Conservation (phyloP, 2,329 filamentous ascomycete genomes). For the Aureobasidium vineae region DNA sequence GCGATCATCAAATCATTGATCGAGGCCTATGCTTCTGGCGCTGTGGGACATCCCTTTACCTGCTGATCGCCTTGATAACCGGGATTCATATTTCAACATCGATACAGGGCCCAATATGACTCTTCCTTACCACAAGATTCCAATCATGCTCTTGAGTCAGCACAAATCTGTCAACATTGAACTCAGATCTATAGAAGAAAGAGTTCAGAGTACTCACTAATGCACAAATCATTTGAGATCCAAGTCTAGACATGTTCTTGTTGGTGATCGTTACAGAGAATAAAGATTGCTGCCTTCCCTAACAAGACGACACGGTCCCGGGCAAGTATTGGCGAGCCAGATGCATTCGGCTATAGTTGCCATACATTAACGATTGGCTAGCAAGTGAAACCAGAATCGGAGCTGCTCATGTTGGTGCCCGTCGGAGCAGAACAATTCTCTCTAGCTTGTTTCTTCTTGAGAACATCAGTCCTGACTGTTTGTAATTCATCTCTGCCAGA, state of each 20-base stretch:
- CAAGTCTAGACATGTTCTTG: not conserved
- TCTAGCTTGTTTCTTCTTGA: conserved; percentile 22
- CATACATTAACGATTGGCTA: conserved; percentile 10
- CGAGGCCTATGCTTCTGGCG: conserved; percentile 38
- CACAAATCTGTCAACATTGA: not conserved
- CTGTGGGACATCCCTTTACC: conserved; percentile 35
- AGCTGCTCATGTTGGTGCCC: conserved; percentile 17
- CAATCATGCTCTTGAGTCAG: not conserved
- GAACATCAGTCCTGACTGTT: conserved; percentile 4
- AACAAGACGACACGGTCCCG: not conserved
- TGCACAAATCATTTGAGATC: not conserved
- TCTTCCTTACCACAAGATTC: not conserved
- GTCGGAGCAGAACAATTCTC: conserved; percentile 12
- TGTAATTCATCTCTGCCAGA: conserved; percentile 8
- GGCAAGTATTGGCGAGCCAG: not conserved
- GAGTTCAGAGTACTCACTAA: too few relatives aligned
- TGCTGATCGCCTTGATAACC: conserved; percentile 25
- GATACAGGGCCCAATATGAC: not conserved
- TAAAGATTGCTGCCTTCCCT: not conserved
- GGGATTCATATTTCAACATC: not conserved
- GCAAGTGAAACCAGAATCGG: conserved; percentile 19
- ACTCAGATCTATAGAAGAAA: not conserved
- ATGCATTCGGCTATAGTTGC: not conserved
- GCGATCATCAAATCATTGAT: conserved; percentile 47
- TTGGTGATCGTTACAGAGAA: not conserved